phyloP scores from a whole-genome alignment of 306 rosid genomes.

The Canavalia gladiata region DNA sequence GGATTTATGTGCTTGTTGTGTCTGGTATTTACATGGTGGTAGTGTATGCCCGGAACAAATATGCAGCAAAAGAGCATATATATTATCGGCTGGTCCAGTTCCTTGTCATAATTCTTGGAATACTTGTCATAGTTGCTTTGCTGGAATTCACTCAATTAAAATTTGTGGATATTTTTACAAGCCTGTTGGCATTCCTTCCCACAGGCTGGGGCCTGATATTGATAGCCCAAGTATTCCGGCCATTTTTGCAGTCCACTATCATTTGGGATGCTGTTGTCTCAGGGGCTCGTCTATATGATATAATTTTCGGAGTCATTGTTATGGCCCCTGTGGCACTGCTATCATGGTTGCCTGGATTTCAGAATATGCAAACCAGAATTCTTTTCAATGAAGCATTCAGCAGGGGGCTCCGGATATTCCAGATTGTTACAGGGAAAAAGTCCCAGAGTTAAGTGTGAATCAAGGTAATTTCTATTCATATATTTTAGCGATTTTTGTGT shows the following conservation, averaged over 20 bases:
- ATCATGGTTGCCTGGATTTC: slow-evolving; percentile 66
- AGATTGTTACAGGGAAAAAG: slow-evolving; percentile 66
- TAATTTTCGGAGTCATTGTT: slow-evolving; percentile 57
- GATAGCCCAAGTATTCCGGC: slow-evolving; percentile 60
- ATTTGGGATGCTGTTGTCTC: slow-evolving; percentile 62
- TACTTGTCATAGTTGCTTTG: slow-evolving; percentile 56
- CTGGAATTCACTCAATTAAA: slow-evolving; percentile 55
- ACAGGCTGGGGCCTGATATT: slow-evolving; percentile 64
- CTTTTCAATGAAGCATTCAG: slow-evolving; percentile 67
- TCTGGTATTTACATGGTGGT: slow-evolving; percentile 52
- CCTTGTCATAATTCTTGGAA: slow-evolving; percentile 56
- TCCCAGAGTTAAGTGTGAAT: slow-evolving; percentile 58
- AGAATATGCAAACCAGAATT: slow-evolving; percentile 63
- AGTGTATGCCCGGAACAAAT: slow-evolving; percentile 57
- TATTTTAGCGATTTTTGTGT: slow-evolving; percentile 14
- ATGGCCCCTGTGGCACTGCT: slow-evolving; percentile 62
- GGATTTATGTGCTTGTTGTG: slow-evolving; percentile 54
- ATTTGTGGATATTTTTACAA: slow-evolving; percentile 57
- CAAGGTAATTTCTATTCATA: slow-evolving; percentile 61
- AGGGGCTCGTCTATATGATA: slow-evolving; percentile 60
- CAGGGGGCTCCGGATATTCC: slow-evolving; percentile 66
- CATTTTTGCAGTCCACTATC: slow-evolving; percentile 53
- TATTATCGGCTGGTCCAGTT: slow-evolving; percentile 64
- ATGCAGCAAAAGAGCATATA: slow-evolving; percentile 59
- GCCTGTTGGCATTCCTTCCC: slow-evolving; percentile 64